Percentiles rank a stretch among this genome's conserved stretches.
phyloP scores from a whole-genome alignment of 495 filamentous ascomycete species.

The Penicillium alfredii region DNA sequence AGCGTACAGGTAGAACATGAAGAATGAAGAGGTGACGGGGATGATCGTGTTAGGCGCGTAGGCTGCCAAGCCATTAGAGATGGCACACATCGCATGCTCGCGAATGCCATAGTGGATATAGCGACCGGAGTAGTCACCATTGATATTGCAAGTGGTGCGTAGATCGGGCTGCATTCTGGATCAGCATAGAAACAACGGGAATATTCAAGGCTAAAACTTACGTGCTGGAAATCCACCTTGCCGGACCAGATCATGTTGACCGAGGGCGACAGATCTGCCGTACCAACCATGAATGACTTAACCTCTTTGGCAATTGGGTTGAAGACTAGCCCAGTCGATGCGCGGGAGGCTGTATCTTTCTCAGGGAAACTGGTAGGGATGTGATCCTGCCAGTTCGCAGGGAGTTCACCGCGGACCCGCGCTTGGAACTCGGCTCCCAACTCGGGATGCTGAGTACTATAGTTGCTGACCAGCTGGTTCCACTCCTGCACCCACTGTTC shows the following conservation, averaged over 20 bases:
- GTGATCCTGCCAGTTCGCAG: constrained; percentile 36
- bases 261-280: constrained; percentile 52
- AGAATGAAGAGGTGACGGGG: constrained; percentile 49
- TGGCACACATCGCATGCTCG: constrained; percentile 49
- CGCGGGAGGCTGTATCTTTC: constrained; percentile 43
- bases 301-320: constrained; percentile 44
- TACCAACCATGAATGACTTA: constrained; percentile 51
- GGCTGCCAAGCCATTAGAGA: constrained; percentile 50
- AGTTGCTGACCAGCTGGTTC: constrained; percentile 38
- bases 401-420: constrained; percentile 41
- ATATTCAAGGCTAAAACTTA: constrained; percentile 17
- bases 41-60: constrained; percentile 45
- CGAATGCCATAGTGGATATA: constrained; percentile 51
- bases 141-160: constrained; percentile 39
- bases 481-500: constrained; percentile 37
- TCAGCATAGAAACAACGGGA: background rate
- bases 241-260: constrained; percentile 53
- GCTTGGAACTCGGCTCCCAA: constrained; percentile 42
- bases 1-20: constrained; percentile 59
- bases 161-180: constrained; percentile 31
- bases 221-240: constrained; percentile 49
- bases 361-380: constrained; percentile 43
- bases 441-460: constrained; percentile 38
- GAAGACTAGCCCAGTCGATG: constrained; percentile 45
- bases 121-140: constrained; percentile 45